These are phyloP conservation scores for Cercospora nicotianae DNA, from an alignment of 2,329 filamentous ascomycete genomes.

Conservation along the genomic window DNA sequence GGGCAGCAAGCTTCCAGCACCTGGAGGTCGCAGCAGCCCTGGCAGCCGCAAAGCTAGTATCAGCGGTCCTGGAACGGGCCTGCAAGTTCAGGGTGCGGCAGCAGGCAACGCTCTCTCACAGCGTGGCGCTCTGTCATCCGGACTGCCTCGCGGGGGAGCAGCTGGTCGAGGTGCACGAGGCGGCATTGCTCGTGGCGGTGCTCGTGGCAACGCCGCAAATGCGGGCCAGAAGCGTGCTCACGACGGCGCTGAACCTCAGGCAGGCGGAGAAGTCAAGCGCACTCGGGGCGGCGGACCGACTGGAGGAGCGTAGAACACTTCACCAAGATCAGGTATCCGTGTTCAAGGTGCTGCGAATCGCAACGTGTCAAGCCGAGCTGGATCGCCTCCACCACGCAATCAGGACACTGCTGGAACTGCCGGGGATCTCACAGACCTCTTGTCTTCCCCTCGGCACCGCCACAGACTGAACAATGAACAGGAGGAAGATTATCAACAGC, in stretches of 20 bases:
- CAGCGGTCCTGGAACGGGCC: slow-evolving; percentile 10
- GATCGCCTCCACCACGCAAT: not conserved
- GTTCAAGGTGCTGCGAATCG: slow-evolving; percentile 7
- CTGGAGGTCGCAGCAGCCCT: slow-evolving; percentile 21
- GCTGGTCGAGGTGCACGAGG: slow-evolving; percentile 5
- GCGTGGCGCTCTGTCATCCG: slow-evolving; percentile 23
- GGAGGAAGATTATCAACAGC: not conserved
- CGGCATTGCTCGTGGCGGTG: slow-evolving; percentile 30
- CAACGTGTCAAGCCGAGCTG: not conserved
- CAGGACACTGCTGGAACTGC: not conserved
- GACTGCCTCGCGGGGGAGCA: slow-evolving; percentile 26
- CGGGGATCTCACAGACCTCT: not conserved
- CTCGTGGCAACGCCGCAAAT: slow-evolving; percentile 32
- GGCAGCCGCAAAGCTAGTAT: slow-evolving; percentile 20
- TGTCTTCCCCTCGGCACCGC: not conserved
- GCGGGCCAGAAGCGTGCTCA: slow-evolving; percentile 39
- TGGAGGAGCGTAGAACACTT: slow-evolving; percentile 22
- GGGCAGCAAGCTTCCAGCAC: slow-evolving; percentile 17
- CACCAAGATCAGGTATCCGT: slow-evolving; percentile 2
- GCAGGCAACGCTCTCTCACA: slow-evolving; percentile 18
- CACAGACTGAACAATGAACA: not conserved
- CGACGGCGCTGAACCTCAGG: slow-evolving; percentile 32
- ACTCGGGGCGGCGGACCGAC: slow-evolving; percentile 32
- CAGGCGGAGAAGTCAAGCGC: slow-evolving; percentile 35
- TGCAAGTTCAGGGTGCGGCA: slow-evolving; percentile 19